Evolutionary conservation across 331 rosid species (phyloP).

Genomic region (Acacia concinna): DNA sequence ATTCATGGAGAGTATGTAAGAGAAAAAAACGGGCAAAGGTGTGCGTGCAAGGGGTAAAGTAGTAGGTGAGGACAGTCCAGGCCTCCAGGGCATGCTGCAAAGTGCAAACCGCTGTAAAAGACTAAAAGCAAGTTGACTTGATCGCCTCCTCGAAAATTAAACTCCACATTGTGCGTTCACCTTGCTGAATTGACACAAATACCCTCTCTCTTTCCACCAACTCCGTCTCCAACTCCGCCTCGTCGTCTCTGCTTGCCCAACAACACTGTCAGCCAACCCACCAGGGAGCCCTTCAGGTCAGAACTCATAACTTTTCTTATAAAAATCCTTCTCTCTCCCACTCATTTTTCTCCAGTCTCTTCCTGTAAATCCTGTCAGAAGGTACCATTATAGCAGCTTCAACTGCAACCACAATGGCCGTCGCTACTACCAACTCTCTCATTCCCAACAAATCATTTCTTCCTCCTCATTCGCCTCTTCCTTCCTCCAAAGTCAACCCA

Average conservation of each 20-base stretch:
- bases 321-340: constrained; percentile 42
- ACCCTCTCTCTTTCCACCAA: constrained; percentile 37
- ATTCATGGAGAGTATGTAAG: too few relatives aligned
- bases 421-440: constrained; percentile 47
- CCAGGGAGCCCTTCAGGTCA: not conserved
- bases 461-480: constrained; percentile 39
- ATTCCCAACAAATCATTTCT: constrained; percentile 58
- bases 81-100: not conserved
- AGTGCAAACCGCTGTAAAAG: not conserved
- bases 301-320: constrained; percentile 35
- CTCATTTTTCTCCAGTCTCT: constrained; percentile 35
- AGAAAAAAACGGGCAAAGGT: not conserved
- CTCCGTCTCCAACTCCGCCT: constrained; percentile 56
- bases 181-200: constrained; percentile 14
- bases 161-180: not conserved
- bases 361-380: not conserved
- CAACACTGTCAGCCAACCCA: constrained; percentile 30
- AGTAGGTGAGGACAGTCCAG: constrained; percentile 7
- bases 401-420: constrained; percentile 49
- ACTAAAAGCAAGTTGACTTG: constrained; percentile 12
- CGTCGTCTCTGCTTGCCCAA: constrained; percentile 14
- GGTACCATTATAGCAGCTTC: constrained; percentile 1
- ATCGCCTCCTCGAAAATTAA: not conserved
- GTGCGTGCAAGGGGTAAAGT: not conserved
- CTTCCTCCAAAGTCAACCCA: constrained; percentile 44